These are phyloP conservation scores for Setaria viridis DNA, from an alignment of 202 grass and related monocot genomes.

Conservation along the genomic window DNA sequence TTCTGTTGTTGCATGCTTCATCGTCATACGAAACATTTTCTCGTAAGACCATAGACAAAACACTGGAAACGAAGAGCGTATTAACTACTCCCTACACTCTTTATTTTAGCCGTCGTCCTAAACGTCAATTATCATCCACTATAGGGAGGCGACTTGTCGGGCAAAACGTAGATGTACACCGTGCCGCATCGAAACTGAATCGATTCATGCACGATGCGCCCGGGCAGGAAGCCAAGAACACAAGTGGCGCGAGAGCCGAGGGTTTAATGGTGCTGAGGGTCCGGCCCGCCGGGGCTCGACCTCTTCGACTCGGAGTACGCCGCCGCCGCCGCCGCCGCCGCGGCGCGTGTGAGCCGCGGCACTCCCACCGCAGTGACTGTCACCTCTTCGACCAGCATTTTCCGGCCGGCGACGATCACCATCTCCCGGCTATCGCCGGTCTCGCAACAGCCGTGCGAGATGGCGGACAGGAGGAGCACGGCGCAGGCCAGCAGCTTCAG, in stretches of 20 bases:
- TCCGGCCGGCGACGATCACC: constrained; percentile 6
- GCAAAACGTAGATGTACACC: no score
- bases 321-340: not conserved
- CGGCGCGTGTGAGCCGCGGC: not conserved
- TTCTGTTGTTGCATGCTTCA: no score
- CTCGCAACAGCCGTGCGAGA: constrained; percentile 5
- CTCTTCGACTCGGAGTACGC: constrained; percentile 59
- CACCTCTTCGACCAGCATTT: constrained; percentile 33
- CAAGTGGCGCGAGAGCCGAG: not conserved
- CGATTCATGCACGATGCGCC: no score
- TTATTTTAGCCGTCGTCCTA: no score
- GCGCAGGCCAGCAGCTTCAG: not conserved
- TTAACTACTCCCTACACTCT: no score
- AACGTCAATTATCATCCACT: no score
- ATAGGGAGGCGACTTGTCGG: no score
- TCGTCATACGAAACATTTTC: no score
- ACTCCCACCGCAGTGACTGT: not conserved
- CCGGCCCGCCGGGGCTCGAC: constrained; percentile 58
- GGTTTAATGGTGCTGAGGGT: constrained; percentile 68
- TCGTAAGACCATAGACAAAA: no score
- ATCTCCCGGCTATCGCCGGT: not conserved
- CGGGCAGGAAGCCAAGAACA: no score
- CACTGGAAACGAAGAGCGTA: no score
- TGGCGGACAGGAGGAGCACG: constrained; percentile 15
- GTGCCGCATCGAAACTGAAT: no score